phyloP scores from a whole-genome alignment of 306 rosid genomes.

The Herpetospermum pedunculosum region DNA sequence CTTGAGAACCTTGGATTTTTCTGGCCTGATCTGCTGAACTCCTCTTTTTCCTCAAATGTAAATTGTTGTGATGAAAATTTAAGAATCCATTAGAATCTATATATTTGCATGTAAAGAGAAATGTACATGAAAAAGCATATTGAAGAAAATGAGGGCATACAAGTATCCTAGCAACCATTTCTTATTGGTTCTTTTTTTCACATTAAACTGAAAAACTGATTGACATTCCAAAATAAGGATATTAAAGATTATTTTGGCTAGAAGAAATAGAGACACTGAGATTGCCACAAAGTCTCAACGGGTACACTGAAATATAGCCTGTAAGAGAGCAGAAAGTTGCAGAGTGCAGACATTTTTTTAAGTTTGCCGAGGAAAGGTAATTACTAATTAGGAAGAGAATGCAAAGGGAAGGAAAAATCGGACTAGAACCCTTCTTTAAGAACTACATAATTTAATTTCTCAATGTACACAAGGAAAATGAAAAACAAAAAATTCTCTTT shows the following conservation, averaged over 20 bases:
- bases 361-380: background rate
- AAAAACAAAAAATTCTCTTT: slow-evolving; percentile 1
- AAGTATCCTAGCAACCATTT: background rate
- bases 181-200: background rate
- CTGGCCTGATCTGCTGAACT: background rate
- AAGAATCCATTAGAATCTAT: background rate
- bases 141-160: background rate
- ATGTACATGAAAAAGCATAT: background rate
- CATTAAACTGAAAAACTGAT: background rate
- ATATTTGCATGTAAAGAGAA: background rate
- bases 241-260: background rate
- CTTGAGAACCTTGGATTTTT: background rate
- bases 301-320: background rate
- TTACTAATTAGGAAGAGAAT: background rate
- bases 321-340: background rate
- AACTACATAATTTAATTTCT: background rate
- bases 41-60: background rate
- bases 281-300: background rate
- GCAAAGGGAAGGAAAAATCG: background rate
- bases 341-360: background rate
- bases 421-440: background rate
- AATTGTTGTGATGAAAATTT: background rate
- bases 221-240: background rate
- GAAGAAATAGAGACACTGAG: background rate
- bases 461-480: background rate